phyloP scores from a whole-genome alignment of 495 filamentous ascomycete genomes.

The Penicillium longicatenatum region DNA sequence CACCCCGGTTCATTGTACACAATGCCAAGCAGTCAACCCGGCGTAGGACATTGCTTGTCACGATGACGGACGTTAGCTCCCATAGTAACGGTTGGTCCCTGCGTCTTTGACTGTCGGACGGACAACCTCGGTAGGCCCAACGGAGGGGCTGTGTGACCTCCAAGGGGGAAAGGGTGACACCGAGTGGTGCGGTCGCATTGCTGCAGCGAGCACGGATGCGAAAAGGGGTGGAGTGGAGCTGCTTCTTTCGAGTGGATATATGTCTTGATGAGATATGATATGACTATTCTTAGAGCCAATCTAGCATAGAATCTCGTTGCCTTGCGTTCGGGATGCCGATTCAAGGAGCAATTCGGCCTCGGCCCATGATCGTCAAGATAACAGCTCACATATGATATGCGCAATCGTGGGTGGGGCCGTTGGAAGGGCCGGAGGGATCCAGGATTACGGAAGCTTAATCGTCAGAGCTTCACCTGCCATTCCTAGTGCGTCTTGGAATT shows the following conservation, averaged over 20 bases:
- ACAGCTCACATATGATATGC: not conserved
- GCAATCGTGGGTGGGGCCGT: not conserved
- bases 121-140: constrained; percentile 23
- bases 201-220: constrained; percentile 10
- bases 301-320: not conserved
- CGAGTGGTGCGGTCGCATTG: constrained; percentile 23
- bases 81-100: constrained; percentile 29
- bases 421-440: constrained; percentile 1
- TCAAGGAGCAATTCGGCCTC: not conserved
- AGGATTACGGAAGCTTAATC: constrained; percentile 22
- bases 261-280: not conserved
- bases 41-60: constrained; percentile 7
- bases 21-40: not conserved
- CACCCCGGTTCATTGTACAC: not conserved
- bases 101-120: constrained; percentile 21
- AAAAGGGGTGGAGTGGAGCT: not conserved
- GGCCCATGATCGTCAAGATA: not conserved
- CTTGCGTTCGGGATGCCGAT: constrained; percentile 9
- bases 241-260: not conserved
- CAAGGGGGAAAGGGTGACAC: constrained; percentile 20
- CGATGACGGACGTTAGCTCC: not conserved
- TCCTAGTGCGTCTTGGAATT: not conserved
- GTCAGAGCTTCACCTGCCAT: not conserved
- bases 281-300: not conserved
- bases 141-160: constrained; percentile 25